phyloP scores from a whole-genome alignment of 805 yeast genomes.

The Schwanniomyces vanrijiae region DNA sequence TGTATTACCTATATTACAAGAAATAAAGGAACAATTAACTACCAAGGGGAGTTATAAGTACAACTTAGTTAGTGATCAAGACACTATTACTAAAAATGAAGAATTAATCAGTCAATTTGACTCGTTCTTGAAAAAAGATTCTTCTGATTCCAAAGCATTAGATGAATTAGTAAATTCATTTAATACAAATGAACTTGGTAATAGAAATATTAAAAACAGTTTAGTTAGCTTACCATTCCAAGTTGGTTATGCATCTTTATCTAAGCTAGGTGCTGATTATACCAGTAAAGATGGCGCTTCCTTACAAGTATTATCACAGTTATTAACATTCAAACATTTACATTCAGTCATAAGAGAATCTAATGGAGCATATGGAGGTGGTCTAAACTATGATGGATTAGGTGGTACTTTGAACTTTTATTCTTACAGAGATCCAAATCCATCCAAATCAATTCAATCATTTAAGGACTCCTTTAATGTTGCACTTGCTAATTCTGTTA shows the following conservation, averaged over 20 bases:
- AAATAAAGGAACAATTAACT: constrained; percentile 45
- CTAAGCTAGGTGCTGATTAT: constrained; percentile 66
- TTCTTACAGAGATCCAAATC: constrained; percentile 94
- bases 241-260: constrained; percentile 77
- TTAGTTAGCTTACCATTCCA: constrained; percentile 80
- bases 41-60: constrained; percentile 46
- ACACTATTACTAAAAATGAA: constrained; percentile 36
- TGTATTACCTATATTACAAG: constrained; percentile 62
- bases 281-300: constrained; percentile 76
- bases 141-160: constrained; percentile 13
- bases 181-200: constrained; percentile 8
- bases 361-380: constrained; percentile 99
- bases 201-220: constrained; percentile 28
- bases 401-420: constrained; percentile 80
- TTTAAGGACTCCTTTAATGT: constrained; percentile 54
- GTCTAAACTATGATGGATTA: constrained; percentile 77
- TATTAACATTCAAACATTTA: constrained; percentile 77
- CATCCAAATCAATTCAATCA: constrained; percentile 63
- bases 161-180: constrained; percentile 15
- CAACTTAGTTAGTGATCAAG: constrained; percentile 60
- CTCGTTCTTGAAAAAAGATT: constrained; percentile 6
- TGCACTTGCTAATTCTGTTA: constrained; percentile 28
- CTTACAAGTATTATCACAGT: constrained; percentile 76
- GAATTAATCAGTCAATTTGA: constrained; percentile 33
- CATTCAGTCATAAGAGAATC: constrained; percentile 91